Percentiles rank a stretch among this genome's conserved stretches.
phyloP scores from a whole-genome alignment of 2,329 filamentous ascomycete species.

The Cercospora brassicicola region DNA sequence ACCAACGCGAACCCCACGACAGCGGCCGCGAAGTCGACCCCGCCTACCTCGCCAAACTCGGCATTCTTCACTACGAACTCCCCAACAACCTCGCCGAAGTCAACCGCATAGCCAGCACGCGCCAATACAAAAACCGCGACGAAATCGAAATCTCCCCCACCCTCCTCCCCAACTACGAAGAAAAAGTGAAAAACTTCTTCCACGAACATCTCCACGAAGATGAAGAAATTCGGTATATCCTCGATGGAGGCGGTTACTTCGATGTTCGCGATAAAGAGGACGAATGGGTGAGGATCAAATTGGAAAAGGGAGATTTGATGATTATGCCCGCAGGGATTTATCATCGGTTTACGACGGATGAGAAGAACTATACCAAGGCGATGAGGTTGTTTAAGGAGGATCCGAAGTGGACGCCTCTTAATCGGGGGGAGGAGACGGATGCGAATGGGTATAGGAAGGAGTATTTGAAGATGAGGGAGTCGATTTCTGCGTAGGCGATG shows the following conservation, averaged over 20 bases:
- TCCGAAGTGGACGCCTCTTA: constrained; percentile 95
- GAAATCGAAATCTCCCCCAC: constrained; percentile 84
- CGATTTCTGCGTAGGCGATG: constrained; percentile 6
- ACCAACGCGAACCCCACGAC: constrained; percentile 89
- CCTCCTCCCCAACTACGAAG: constrained; percentile 83
- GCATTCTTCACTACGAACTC: constrained; percentile 75
- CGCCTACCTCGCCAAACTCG: constrained; percentile 68
- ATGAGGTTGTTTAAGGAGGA: constrained; percentile 98
- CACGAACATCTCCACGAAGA: constrained; percentile 95
- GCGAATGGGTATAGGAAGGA: constrained; percentile 73
- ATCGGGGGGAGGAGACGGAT: constrained; percentile 75
- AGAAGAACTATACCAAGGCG: constrained; percentile 87
- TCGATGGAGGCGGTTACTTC: constrained; percentile 86
- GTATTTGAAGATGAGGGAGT: constrained; percentile 59
- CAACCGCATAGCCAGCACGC: constrained; percentile 69
- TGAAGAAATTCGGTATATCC: constrained; percentile 94
- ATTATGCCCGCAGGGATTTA: constrained; percentile 95
- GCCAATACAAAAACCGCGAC: constrained; percentile 92
- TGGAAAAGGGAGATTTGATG: constrained; percentile 86
- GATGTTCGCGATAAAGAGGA: constrained; percentile 82
- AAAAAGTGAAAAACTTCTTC: constrained; percentile 93
- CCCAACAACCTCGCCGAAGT: constrained; percentile 64
- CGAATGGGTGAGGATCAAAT: constrained; percentile 80
- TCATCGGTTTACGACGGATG: constrained; percentile 94
- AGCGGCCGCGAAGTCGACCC: constrained; percentile 69